A percentile compares a stretch with the other conserved stretches of the same genome.
These are phyloP conservation scores for Prunus kanzakura DNA, from an alignment of 306 rosid species.

Conservation along the genomic window DNA sequence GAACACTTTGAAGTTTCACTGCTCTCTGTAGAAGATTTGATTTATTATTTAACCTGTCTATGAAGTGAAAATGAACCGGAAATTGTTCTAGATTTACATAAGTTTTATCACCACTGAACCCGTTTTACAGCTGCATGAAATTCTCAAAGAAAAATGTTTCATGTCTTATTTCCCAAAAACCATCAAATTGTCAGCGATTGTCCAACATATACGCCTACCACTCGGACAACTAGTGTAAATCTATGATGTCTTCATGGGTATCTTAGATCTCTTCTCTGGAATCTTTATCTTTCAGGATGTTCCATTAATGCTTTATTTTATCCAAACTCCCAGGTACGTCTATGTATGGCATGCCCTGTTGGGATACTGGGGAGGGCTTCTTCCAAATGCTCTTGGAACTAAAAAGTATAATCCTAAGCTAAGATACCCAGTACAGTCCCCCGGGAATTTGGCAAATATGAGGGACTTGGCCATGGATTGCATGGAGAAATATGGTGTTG, in stretches of 20 bases:
- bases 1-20: background rate
- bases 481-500: constrained; percentile 39
- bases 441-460: constrained; percentile 39
- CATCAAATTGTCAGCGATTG: background rate
- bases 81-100: background rate
- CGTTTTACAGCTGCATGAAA: background rate
- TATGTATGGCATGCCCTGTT: constrained; percentile 42
- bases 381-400: constrained; percentile 34
- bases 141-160: background rate
- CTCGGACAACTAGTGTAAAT: background rate
- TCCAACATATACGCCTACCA: background rate
- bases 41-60: background rate
- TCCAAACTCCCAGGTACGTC: constrained; percentile 31
- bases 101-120: background rate
- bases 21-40: background rate
- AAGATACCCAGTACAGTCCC: constrained; percentile 33
- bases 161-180: background rate
- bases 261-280: background rate
- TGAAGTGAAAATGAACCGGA: background rate
- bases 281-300: background rate
- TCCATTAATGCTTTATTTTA: background rate
- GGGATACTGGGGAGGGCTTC: constrained; percentile 47
- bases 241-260: background rate
- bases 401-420: constrained; percentile 30
- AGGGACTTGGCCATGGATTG: constrained; percentile 38